Base-by-base conservation (phyloP, 2,329 filamentous ascomycete species). In the Pestalotiopsis sp. region DNA sequence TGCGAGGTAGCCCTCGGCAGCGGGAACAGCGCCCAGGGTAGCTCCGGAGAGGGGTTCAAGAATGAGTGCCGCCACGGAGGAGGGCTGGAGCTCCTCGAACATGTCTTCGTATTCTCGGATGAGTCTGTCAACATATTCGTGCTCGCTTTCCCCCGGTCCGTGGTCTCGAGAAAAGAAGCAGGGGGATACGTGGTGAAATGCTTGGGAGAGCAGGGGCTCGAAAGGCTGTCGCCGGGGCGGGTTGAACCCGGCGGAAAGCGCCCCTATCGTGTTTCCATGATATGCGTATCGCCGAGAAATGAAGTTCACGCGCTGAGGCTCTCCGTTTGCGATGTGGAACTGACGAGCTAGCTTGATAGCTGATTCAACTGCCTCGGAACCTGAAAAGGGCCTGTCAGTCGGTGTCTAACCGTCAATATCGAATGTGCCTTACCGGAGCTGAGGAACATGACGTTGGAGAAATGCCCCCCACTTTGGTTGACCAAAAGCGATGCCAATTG, bases 41-140 rank as follows among this genome's bases (percentile, higher is more conserved):
- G 91, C 89, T 3, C 92, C 91, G 65, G 91, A 89, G 4, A 93
- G 83, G 0, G 91, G 89, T 74, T 93, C 91, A 1, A 86, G 86
- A 49, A 93, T 82, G 71, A 93, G 92, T 1, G 87, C 91, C 63
- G 86, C 87, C 3, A 93, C 90, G 0, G 83, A 92, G 0, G 87
- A 81, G 0, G 90, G 86, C 0, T 89, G 90, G 0, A 92, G 78
- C 14, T 83, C 78, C 68, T 85, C 79, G 73, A 93, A 92, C 70
- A 90, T 88, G 1, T 80, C 81, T 20, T 92, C 90, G 1, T 93
- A 80, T 75, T 93, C 90, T 12, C 83, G 78, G 5, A 85, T 86
- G 52, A 92, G 86, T 38, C 87, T 82, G 2, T 78, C 75, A 7
- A 92, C 87, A 69, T 91, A 92, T 0, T 83, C 80, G 1, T 77